Percentiles rank a stretch among this genome's conserved stretches.
Evolutionary conservation across 352 stramenopile genomes (phyloP).

Genomic region (Pythium rhizo-oryzae): DNA sequence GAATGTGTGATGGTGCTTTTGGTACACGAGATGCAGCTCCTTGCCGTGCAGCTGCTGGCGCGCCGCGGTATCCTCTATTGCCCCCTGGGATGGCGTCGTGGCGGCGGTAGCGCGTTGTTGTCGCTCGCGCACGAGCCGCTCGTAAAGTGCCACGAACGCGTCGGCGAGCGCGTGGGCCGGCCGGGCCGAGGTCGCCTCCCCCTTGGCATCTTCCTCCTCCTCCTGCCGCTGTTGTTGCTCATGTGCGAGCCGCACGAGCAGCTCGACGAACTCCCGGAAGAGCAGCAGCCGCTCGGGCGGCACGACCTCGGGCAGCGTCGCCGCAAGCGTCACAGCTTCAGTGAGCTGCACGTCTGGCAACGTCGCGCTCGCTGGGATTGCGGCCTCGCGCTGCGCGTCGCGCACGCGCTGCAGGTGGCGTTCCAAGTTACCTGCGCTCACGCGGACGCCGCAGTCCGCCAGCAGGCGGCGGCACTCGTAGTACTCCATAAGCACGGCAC

Average conservation of each 20-base stretch:
- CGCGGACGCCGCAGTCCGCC: conserved; percentile 45
- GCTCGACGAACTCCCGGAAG: conserved; percentile 66
- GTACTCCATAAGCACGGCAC: conserved; percentile 42
- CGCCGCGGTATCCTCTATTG: conserved; percentile 28
- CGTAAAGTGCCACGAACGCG: conserved; percentile 49
- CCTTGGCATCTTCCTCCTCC: background rate
- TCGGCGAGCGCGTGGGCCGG: conserved; percentile 32
- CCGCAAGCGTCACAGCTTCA: conserved; percentile 15
- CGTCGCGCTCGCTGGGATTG: background rate
- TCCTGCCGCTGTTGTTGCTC: conserved; percentile 28
- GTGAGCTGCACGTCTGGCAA: conserved; percentile 1
- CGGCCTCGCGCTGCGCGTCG: conserved; percentile 35
- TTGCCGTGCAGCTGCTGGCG: conserved; percentile 42
- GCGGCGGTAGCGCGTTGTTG: conserved; percentile 12
- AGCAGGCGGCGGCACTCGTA: conserved; percentile 57
- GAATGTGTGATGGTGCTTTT: conserved; percentile 43
- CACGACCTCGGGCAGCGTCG: conserved; percentile 21
- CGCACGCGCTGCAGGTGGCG: conserved; percentile 41
- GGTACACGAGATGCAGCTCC: conserved; percentile 42
- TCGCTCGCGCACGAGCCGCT: conserved; percentile 40
- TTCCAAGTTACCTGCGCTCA: conserved; percentile 44
- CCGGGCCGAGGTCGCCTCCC: background rate
- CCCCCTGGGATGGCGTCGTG: too few species aligned
- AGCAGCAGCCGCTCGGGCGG: conserved; percentile 41
- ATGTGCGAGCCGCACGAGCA: conserved; percentile 57